Base-by-base conservation (phyloP, 345 rosid genomes). In the Conringia planisiliqua region DNA sequence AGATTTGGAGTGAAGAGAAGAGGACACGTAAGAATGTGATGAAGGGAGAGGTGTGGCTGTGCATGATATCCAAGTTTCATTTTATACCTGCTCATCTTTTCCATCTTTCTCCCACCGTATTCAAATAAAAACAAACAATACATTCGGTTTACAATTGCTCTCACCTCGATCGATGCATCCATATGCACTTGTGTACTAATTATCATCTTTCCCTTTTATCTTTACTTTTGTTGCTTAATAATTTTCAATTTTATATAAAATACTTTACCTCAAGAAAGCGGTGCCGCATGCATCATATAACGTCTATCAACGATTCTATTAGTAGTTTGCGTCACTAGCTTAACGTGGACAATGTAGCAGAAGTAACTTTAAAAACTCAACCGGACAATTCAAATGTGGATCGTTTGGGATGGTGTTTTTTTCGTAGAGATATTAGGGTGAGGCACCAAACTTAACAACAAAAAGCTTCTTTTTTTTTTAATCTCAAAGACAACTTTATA, bases 61-160 rank as follows among this genome's bases (percentile, higher is more conserved):
- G 80, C 80, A 77, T 77, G 80, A 57, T 33, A 24, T 62, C 79
- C 79, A 76, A 32, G 80, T 77, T 77, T 71, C 80, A 57, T 18
- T 38, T 4, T 44, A 55, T 69, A 10, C 68, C 73, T 66, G 72
- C 46, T 46, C 59, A 54, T 54, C 50, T 66, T 74, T 35, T n/a
- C 36, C 14, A 43, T 73, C 38, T 64, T 35, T 73, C 50, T 47
- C 46, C 35, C 73, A 75, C 73, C 73, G 55, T 30, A 6, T 39
- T 68, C 60, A 46, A 56, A 57, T 68, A 44, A 33, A 56, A 48
- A 66, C 42, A 60, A 58, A 67, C 20, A 24, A 44, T 11, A n/a
- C 44, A 59, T 43, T 52, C 6, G 24, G 7, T 72, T 62, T 52
- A 55, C 71, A 18, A 55, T 29, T 58, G 30, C 13, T 35, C 35